Conservation (phyloP, 441 rosid species). For the Eruca vesicaria region DNA sequence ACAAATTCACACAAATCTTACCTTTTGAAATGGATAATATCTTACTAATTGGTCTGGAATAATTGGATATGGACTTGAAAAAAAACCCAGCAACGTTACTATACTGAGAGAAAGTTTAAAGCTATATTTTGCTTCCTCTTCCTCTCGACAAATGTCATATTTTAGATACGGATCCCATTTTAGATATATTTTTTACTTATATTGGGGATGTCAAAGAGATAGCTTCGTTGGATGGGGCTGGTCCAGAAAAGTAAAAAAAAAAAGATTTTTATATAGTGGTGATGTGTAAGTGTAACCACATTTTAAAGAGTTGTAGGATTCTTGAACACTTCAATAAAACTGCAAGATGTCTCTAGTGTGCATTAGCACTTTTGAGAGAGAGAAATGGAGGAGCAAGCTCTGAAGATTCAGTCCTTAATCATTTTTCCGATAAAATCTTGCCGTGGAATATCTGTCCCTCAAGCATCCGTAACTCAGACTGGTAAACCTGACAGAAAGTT, state of each 20-base stretch:
- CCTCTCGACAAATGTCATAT: background rate
- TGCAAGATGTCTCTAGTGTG: background rate
- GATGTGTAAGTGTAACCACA: background rate
- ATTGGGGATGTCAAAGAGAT: background rate
- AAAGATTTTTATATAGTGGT: background rate
- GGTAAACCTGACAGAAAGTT: conserved; percentile 35
- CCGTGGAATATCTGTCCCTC: conserved; percentile 76
- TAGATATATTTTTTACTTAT: background rate
- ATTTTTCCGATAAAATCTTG: conserved; percentile 80
- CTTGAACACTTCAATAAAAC: background rate
- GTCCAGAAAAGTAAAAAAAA: background rate
- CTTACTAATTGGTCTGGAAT: background rate
- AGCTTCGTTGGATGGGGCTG: background rate
- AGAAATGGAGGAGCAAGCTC: conserved; percentile 17
- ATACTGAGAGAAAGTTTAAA: conserved; percentile 5
- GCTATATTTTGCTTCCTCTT: conserved; percentile 4
- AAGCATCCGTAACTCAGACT: conserved; percentile 65
- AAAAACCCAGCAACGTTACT: background rate
- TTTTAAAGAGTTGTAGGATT: background rate
- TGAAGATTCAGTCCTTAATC: conserved; percentile 52
- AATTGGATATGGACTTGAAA: background rate
- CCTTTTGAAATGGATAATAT: background rate
- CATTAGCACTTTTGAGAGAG: background rate
- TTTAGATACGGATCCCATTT: background rate
- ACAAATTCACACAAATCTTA: background rate